Percentiles rank a stretch among this genome's conserved stretches.
These are phyloP conservation scores for Aspergillus pseudoglaucus DNA, from an alignment of 2,329 filamentous ascomycete genomes.

Conservation along the genomic window DNA sequence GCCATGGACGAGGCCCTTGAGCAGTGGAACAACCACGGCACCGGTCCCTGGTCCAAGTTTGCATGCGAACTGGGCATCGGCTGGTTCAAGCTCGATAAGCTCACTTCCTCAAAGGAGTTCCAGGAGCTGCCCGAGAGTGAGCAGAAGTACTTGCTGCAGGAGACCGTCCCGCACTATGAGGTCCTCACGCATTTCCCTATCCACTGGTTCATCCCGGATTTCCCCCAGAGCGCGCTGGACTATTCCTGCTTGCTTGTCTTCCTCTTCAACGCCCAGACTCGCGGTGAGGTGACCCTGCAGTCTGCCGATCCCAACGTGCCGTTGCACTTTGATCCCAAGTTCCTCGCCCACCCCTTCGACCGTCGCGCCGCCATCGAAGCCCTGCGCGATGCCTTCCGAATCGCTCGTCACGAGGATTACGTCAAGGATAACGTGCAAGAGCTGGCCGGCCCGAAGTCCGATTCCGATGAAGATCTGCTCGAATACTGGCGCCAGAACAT, in stretches of 20 bases:
- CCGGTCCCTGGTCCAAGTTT: constrained; percentile 29
- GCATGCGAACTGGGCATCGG: constrained; percentile 25
- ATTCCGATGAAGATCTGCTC: constrained; percentile 50
- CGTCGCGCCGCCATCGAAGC: constrained; percentile 44
- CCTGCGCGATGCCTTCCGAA: constrained; percentile 37
- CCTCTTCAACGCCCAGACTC: constrained; percentile 49
- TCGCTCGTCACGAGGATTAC: constrained; percentile 40
- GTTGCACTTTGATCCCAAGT: constrained; percentile 49
- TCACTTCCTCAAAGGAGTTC: constrained; percentile 45
- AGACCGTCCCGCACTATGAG: constrained; percentile 54
- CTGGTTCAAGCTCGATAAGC: constrained; percentile 37
- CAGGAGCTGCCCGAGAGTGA: constrained; percentile 40
- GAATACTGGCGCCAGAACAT: constrained; percentile 41
- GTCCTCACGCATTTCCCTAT: constrained; percentile 45
- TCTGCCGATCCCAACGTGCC: constrained; percentile 48
- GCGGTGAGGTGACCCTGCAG: constrained; percentile 48
- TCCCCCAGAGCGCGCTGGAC: constrained; percentile 30
- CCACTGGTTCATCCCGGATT: constrained; percentile 37
- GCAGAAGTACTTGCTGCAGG: constrained; percentile 40
- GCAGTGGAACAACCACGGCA: constrained; percentile 15
- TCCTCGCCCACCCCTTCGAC: constrained; percentile 51
- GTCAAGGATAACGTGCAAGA: constrained; percentile 39
- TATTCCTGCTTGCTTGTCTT: constrained; percentile 44
- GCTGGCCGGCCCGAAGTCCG: constrained; percentile 41
- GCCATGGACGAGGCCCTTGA: neutral